phyloP scores from a whole-genome alignment of 148 eudicot species.

The Camellia sinensis region DNA sequence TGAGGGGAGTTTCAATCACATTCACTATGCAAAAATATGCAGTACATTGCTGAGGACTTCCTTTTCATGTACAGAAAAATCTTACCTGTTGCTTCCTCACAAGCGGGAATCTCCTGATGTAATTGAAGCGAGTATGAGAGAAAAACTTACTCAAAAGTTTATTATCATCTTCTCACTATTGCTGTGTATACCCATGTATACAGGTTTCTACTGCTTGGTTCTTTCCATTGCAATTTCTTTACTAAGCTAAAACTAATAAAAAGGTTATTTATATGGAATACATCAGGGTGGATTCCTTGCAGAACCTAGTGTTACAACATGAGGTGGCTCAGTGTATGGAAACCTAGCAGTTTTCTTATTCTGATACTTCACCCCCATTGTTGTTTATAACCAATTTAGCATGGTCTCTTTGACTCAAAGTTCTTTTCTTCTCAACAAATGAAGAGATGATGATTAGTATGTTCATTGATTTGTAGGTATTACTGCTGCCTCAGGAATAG shows the following conservation, averaged over 20 bases:
- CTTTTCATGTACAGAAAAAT: not conserved
- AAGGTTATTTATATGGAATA: not conserved
- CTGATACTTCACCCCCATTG: conserved; percentile 1
- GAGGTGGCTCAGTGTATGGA: not conserved
- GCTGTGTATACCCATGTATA: too few species aligned
- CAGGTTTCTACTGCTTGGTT: too few species aligned
- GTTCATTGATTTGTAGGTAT: conserved; percentile 56
- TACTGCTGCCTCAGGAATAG: conserved; percentile 97
- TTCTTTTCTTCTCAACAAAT: not conserved
- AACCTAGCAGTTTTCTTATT: not conserved
- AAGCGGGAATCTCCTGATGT: not conserved
- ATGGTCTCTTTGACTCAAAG: not conserved
- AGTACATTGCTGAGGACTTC: not conserved
- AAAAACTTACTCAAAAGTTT: too few species aligned
- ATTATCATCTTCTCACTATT: too few species aligned
- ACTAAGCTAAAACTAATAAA: not conserved
- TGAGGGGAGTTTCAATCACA: not conserved
- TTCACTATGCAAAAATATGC: not conserved
- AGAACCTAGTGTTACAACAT: not conserved
- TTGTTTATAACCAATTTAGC: not conserved
- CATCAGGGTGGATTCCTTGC: not conserved
- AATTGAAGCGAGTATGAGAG: too few species aligned
- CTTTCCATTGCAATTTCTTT: too few species aligned
- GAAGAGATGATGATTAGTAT: not conserved
- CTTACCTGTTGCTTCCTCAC: not conserved